Base-by-base conservation (phyloP, 257 asterid genomes). In the Ehretia macrophylla region DNA sequence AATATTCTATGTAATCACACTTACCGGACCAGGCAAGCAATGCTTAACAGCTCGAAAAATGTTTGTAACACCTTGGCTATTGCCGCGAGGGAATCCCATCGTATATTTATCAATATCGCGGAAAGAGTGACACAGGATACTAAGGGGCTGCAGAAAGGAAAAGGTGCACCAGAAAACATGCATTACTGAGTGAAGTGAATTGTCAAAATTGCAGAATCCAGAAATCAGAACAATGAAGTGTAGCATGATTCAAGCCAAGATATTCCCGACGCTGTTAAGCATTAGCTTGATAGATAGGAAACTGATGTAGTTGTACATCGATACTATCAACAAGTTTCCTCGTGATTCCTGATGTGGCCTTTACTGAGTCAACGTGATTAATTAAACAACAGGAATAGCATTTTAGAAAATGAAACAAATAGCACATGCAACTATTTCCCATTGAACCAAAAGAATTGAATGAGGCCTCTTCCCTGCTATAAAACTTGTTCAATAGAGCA, bases 1-100 rank as follows among this genome's bases (percentile, higher is more conserved):
- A 48, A 42, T 32, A 27, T 14, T 40, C 21, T 11, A 19, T 20
- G 27, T 56, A 56, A 60, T 38, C 39, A 50, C 13, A 78, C 94
- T 85, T 75, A 85, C 94, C 19, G 98, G 94, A 63, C 98, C 95
- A 59, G 96, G 96, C 39, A 91, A 78, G 82, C 95, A 88, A 58
- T 81, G 88, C 51, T 84, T 85, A 59, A 81, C 96, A 37, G 87
- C 90, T 79, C 94, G 86, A 64, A 91, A 91, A 58, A 84, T 74
- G 75, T 80, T 71, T 18, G 83, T 57, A 65, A 69, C 76, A 56
- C 98, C 96, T 40, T 80, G 82, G 70, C 62, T 78, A 62, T 83
- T 79, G 60, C 95, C 95, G 59, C 86, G 77, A 62, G 95, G 95
- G 68, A 91, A 91, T 70, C 98, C 98, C 32, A 94, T 88, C 5